Percentiles rank a stretch among this genome's conserved stretches.
Evolutionary conservation across 495 filamentous ascomycete species (phyloP).

Genomic region (Opeltia flavorubescens): DNA sequence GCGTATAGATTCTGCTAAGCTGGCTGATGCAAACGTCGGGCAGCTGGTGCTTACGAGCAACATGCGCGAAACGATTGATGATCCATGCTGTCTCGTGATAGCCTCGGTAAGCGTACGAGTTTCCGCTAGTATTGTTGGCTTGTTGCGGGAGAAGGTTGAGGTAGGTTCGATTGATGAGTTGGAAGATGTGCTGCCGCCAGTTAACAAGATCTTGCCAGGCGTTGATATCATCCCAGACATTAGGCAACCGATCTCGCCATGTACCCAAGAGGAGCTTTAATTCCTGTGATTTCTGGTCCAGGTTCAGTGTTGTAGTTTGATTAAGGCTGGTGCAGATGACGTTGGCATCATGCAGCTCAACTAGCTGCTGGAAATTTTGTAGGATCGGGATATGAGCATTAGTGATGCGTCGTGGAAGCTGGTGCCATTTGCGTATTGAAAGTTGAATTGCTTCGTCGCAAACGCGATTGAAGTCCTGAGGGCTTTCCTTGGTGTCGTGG

Average conservation of each 20-base stretch:
- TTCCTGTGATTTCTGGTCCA: slow-evolving; percentile 90
- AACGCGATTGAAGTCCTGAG: slow-evolving; percentile 68
- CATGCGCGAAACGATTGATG: slow-evolving; percentile 96
- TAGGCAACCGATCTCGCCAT: slow-evolving; percentile 91
- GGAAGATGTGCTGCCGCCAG: slow-evolving; percentile 98
- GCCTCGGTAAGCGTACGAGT: slow-evolving; percentile 90
- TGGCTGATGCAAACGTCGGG: slow-evolving; percentile 95
- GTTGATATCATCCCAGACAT: slow-evolving; percentile 98
- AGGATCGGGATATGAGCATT: slow-evolving; percentile 90
- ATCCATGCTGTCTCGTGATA: slow-evolving; percentile 99
- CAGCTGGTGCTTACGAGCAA: slow-evolving; percentile 91
- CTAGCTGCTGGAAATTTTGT: slow-evolving; percentile 96
- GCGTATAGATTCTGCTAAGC: slow-evolving; percentile 90
- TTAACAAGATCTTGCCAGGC: slow-evolving; percentile 98
- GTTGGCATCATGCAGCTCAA: slow-evolving; percentile 94
- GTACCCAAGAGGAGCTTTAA: slow-evolving; percentile 86
- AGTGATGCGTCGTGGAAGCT: slow-evolving; percentile 81
- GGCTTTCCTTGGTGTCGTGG: slow-evolving; percentile 71
- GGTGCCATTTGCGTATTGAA: slow-evolving; percentile 95
- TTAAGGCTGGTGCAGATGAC: slow-evolving; percentile 83
- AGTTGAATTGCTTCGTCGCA: slow-evolving; percentile 95
- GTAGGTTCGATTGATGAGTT: slow-evolving; percentile 89
- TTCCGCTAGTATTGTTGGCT: slow-evolving; percentile 61
- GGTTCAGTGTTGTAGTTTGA: slow-evolving; percentile 66
- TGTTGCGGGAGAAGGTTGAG: slow-evolving; percentile 71